Base-by-base conservation (phyloP, 768 basidiomycete genomes). In the Chalciporus pseudorubinellus region DNA sequence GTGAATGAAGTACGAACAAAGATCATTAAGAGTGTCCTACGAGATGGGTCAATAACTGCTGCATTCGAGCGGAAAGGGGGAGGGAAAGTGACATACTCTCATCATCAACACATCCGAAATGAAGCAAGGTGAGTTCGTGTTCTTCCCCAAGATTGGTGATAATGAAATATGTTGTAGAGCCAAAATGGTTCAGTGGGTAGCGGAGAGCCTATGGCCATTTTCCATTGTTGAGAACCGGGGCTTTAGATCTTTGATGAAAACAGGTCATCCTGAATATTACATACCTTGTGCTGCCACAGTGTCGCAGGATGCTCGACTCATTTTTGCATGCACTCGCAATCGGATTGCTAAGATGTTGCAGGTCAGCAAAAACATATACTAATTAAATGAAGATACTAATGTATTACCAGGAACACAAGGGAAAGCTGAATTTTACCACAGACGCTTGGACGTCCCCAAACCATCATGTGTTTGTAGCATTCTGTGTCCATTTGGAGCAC, bases 391-490 rank as follows among this genome's bases (percentile, higher is more conserved):
- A 24, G 24, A 24, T 24, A 24, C 24, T 24, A 24, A 24, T 24
- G 24, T 24, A 24, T 13, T 45, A 38, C 44, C 48, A 72, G 72
- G 61, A 63, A 10, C 57, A 71, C 50, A 45, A 64, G 0, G 69
- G 72, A 1, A 29, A 44, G 1, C 36, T 75, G 2, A 70, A 56
- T 45, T 71, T 74, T 48, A 60, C 60, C 0, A 70, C 68, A 0
- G 71, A 77, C 55, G 63, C 63, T 0, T 77, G 73, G 74, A 72
- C 69, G 0, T 71, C 68, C 66, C 20, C 68, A 0, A 75, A 75
- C 47, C 67, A 74, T 36, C 44, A 58, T 4, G 69, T 66, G 0
- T 71, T 61, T 31, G 50, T 73, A 0, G 69, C 68, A 0, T 46
- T 71, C 9, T 64, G 60, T 0, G 70, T 71, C 1, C 72, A 76